Evolutionary conservation across 305 asterid genomes (phyloP), one percentile per base, ranked within the genome.

Genomic region (Fraxinus floribunda): DNA sequence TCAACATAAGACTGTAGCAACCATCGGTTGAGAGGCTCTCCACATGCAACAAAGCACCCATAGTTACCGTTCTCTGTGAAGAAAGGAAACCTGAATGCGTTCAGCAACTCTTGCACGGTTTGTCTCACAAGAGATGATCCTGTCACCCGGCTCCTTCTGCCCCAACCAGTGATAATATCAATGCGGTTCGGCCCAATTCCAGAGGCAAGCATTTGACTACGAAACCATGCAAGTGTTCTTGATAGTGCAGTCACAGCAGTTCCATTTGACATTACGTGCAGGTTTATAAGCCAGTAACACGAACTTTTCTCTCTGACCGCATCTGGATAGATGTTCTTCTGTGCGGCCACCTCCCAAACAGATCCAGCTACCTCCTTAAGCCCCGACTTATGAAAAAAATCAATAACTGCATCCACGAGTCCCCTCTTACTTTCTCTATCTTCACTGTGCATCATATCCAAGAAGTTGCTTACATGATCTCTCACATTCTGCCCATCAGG

Each of bases 381-480:
- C 35, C 99, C 99, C 0, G 94, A 87, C 80, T 95, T 95, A 87
- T 93, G 98, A 34, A 95, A 92, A 83, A 95, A 95, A 83, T 94
- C 99, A 8, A 95, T 92, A 16, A 94, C 98, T 0, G 98, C 93
- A 75, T 94, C 99, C 30, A 94, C 90, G 1, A 95, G 93, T 18
- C 99, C 99, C 44, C 99, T 91, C 82, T 95, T 95, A 75, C 99
- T 95, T 74, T 95, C 99, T 85, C 99, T 90, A 60, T 94, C 98
- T 80, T 95, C 99, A 1, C 99, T 95, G 36, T 94, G 97, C 98
- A 95, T 93, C 86, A 92, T 86, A 64, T 94, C 98, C 26, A 95
- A 88, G 86, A 95, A 95, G 66, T 41, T 79, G 88, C 94, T 91
- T 8, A 89, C 99, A 22, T 95, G 99, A 70, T 91, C 93, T 68